A percentile compares a stretch with the other conserved stretches of the same genome.
phyloP scores from a whole-genome alignment of 1,284 basidiomycete species.

The Cryptococcus neoformans region DNA sequence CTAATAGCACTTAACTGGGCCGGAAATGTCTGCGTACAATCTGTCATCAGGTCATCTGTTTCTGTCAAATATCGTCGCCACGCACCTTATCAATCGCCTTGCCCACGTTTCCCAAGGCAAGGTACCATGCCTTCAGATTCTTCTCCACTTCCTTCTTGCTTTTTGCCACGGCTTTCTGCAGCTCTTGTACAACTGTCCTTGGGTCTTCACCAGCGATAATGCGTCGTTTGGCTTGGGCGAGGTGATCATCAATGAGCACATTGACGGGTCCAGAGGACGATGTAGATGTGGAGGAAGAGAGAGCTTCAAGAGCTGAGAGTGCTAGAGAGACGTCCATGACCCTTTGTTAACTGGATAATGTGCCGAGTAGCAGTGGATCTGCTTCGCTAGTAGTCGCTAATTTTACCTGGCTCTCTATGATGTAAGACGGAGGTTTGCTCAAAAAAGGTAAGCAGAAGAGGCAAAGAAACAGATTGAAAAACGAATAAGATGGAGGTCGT shows the following conservation, averaged over 20 bases:
- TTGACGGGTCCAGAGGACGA: conserved; percentile 67
- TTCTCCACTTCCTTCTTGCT: conserved; percentile 83
- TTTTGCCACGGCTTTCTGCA: conserved; percentile 61
- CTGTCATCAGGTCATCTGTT: not conserved
- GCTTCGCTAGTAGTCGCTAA: no score
- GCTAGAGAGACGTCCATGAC: conserved; percentile 34
- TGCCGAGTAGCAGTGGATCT: no score
- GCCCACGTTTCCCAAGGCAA: conserved; percentile 67
- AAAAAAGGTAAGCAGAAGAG: no score
- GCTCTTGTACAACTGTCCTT: conserved; percentile 55
- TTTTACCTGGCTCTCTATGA: no score
- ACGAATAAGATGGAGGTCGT: no score
- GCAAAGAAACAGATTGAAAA: no score
- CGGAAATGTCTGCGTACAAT: conserved; percentile 32
- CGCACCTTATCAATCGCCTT: conserved; percentile 83
- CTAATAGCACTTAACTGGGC: conserved; percentile 41
- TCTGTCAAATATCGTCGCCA: conserved; percentile 3
- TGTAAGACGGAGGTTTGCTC: no score
- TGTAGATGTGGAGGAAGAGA: conserved; percentile 55
- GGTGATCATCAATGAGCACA: conserved; percentile 58
- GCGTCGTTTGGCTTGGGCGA: conserved; percentile 60
- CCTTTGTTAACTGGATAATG: not conserved
- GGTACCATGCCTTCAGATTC: conserved; percentile 80
- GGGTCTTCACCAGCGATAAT: conserved; percentile 58
- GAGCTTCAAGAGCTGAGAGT: conserved; percentile 36